phyloP scores from a whole-genome alignment of 75 land plant species.

The Chamaecyparis obtusa region DNA sequence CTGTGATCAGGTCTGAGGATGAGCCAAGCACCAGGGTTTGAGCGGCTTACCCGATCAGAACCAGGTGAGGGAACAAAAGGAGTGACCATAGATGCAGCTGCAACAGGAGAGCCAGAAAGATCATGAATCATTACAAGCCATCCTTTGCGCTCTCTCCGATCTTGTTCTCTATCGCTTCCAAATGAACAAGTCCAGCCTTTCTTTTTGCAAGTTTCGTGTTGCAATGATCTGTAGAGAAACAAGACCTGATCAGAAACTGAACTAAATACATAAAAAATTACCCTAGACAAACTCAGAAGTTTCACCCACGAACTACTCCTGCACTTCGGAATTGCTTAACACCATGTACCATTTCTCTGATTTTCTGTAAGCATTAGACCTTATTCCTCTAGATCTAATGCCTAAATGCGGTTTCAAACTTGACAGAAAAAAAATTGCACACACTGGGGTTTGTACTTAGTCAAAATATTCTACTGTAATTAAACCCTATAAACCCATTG shows the following conservation, averaged over 20 bases:
- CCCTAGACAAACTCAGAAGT: neutral
- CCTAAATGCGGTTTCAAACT: neutral
- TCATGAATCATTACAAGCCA: slow-evolving; percentile 95
- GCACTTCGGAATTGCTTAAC: neutral
- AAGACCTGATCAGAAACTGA: neutral
- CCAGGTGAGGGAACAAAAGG: slow-evolving; percentile 94
- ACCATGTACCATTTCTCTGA: neutral
- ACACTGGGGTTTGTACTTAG: neutral
- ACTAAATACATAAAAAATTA: neutral
- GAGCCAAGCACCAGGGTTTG: slow-evolving; percentile 95
- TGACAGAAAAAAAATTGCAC: neutral
- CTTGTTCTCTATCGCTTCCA: slow-evolving; percentile 12
- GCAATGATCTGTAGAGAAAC: slow-evolving; percentile 15
- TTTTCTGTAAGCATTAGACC: neutral
- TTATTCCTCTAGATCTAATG: neutral
- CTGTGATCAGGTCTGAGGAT: slow-evolving; percentile 70
- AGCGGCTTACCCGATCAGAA: slow-evolving; percentile 80
- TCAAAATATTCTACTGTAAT: neutral
- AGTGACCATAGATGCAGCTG: slow-evolving; percentile 94
- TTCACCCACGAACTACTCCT: neutral
- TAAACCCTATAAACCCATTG: neutral
- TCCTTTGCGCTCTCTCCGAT: slow-evolving; percentile 78
- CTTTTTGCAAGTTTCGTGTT: neutral
- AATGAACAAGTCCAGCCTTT: slow-evolving; percentile 15
- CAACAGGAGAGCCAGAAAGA: slow-evolving; percentile 90